phyloP scores from a whole-genome alignment of 148 eudicot genomes.

The Talinum fruticosum region DNA sequence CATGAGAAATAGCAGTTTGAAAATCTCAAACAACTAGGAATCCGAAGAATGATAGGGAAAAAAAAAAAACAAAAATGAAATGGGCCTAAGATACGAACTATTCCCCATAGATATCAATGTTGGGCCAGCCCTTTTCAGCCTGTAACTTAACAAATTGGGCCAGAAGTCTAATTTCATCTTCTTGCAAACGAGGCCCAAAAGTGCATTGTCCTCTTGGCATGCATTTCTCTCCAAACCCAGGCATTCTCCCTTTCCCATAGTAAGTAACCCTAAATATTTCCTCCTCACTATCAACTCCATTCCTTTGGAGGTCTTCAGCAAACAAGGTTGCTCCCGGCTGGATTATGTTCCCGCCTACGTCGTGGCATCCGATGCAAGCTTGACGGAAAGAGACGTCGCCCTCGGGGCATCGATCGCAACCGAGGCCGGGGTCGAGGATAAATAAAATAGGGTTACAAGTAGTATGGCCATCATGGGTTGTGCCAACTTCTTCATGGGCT shows the following conservation, averaged over 20 bases:
- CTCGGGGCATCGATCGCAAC: conserved; percentile 24
- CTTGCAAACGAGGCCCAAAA: conserved; percentile 75
- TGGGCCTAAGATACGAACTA: neutral
- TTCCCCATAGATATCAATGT: conserved; percentile 36
- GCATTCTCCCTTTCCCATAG: conserved; percentile 90
- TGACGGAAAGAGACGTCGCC: conserved; percentile 53
- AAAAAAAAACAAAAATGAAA: neutral
- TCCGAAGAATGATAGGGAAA: neutral
- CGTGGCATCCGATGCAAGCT: conserved; percentile 90
- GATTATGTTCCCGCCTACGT: conserved; percentile 82
- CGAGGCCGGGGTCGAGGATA: conserved; percentile 20
- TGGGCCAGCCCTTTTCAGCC: conserved; percentile 73
- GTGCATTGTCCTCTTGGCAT: conserved; percentile 93
- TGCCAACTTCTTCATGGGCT: conserved; percentile 16
- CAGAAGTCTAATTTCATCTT: conserved; percentile 66
- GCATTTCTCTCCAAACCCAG: conserved; percentile 83
- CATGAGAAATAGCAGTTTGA: too few species aligned
- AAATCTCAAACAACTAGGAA: conserved; percentile 2
- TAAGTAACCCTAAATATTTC: conserved; percentile 68
- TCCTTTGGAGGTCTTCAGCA: conserved; percentile 63
- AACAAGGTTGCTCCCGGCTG: conserved; percentile 89
- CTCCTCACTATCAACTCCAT: conserved; percentile 72
- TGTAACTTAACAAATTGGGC: conserved; percentile 83
- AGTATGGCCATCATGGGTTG: conserved; percentile 26
- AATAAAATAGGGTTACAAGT: conserved; percentile 35